Evolutionary conservation across 352 stramenopile species (phyloP).

Genomic region (Pythium rhizo-oryzae): DNA sequence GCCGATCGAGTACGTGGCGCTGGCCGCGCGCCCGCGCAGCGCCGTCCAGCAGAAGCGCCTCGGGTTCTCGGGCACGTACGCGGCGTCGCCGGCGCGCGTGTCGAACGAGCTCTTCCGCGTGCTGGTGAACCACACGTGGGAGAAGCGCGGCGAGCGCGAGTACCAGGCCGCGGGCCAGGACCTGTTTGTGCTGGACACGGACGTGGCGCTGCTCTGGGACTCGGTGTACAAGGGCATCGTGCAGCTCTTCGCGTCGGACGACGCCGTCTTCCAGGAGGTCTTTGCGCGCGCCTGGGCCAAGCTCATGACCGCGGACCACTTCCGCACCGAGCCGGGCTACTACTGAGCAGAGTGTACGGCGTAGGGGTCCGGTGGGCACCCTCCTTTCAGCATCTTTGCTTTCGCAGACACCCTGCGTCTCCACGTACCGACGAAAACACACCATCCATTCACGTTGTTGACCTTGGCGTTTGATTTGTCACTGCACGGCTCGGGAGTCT

Average conservation of each 20-base stretch:
- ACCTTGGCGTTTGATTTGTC: background rate
- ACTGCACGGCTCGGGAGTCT: background rate
- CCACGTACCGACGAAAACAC: background rate
- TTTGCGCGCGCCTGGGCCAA: conserved; percentile 4
- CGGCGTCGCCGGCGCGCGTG: background rate
- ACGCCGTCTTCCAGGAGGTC: background rate
- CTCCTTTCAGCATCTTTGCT: no score
- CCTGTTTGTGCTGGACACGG: background rate
- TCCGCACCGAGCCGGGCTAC: background rate
- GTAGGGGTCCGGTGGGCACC: no score
- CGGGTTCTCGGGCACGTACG: background rate
- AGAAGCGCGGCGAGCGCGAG: background rate
- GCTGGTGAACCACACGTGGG: conserved; percentile 2
- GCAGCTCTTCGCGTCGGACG: background rate
- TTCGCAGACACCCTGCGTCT: no score
- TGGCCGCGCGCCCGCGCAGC: conserved; percentile 1
- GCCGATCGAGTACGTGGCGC: background rate
- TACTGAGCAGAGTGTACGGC: background rate
- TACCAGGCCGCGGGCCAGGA: conserved; percentile 1
- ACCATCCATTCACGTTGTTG: background rate
- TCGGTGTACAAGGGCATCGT: conserved; percentile 5
- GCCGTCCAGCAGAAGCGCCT: conserved; percentile 2
- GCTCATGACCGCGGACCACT: conserved; percentile 8
- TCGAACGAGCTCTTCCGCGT: conserved; percentile 2
- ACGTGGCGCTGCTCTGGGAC: conserved; percentile 4